phyloP scores from a whole-genome alignment of 192 early-diverging fungal genomes.

The Entomortierella lignicola region DNA sequence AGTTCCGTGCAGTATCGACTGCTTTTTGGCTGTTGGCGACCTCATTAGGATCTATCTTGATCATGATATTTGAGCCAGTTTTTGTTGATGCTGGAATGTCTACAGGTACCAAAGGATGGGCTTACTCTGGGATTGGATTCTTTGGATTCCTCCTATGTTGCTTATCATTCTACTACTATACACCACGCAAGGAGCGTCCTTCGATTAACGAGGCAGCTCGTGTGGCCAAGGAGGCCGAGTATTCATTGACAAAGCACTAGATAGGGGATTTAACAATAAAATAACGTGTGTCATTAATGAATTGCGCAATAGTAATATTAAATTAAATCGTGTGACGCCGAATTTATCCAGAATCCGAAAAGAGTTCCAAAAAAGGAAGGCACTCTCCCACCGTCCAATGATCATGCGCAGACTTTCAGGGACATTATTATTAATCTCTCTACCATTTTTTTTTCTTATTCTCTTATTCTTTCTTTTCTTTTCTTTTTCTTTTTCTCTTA shows the following conservation, averaged over 20 bases:
- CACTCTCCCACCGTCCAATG: too few relatives aligned
- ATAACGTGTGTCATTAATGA: too few relatives aligned
- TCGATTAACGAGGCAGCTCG: conserved; percentile 53
- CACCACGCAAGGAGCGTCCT: conserved; percentile 42
- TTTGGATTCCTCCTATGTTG: conserved; percentile 46
- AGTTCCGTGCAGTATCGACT: conserved; percentile 66
- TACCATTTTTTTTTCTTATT: background rate
- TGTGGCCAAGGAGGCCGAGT: conserved; percentile 43
- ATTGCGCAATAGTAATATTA: too few relatives aligned
- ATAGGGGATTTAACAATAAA: too few relatives aligned
- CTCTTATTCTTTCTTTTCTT: background rate
- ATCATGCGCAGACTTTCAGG: conserved; percentile 11
- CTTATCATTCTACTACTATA: conserved; percentile 37
- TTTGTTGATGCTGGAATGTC: conserved; percentile 9
- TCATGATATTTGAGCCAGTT: conserved; percentile 42
- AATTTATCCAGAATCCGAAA: too few relatives aligned
- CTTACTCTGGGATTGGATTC: conserved; percentile 46
- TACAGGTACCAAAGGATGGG: conserved; percentile 25
- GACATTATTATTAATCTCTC: too few relatives aligned
- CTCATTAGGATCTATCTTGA: conserved; percentile 56
- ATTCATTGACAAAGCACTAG: conserved; percentile 25
- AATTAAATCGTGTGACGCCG: too few relatives aligned
- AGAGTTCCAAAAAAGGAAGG: too few relatives aligned
- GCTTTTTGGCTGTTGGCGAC: conserved; percentile 68
- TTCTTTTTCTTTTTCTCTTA: background rate